phyloP scores from a whole-genome alignment of 2,329 filamentous ascomycete genomes.

The Xylaria sp. region DNA sequence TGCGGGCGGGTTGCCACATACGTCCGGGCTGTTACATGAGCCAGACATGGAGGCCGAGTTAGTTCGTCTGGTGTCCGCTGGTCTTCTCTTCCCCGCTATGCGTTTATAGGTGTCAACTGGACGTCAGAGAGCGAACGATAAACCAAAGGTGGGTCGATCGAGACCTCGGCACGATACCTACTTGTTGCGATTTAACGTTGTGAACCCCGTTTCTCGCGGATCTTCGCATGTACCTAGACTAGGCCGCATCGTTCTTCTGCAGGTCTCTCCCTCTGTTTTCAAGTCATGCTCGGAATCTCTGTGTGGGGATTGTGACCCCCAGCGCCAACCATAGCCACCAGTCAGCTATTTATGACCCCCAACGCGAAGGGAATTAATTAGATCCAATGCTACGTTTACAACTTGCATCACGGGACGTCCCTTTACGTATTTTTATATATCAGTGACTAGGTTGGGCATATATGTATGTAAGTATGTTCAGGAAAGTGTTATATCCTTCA shows the following conservation, averaged over 20 bases:
- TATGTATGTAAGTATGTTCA: too few relatives aligned
- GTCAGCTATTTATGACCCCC: neutral
- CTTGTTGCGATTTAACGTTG: neutral
- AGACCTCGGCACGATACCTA: conserved; percentile 15
- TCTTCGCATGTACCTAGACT: conserved; percentile 5
- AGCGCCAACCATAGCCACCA: neutral
- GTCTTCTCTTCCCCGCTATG: neutral
- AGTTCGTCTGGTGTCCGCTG: neutral
- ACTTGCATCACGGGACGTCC: neutral
- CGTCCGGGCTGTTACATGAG: neutral
- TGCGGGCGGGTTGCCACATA: neutral
- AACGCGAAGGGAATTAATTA: neutral
- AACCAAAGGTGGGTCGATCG: conserved; percentile 14
- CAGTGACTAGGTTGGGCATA: neutral
- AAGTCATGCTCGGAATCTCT: conserved; percentile 11
- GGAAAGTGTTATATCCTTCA: too few relatives aligned
- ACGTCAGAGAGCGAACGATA: neutral
- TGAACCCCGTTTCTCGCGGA: conserved; percentile 7
- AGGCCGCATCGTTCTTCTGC: neutral
- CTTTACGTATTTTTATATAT: neutral
- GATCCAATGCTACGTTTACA: neutral
- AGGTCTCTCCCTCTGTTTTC: neutral
- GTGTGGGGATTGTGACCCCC: conserved; percentile 25
- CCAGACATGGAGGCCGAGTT: neutral
- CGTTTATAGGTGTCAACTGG: neutral